Conservation (phyloP, 768 basidiomycete genomes). For the Stropharia rugosoannulata region DNA sequence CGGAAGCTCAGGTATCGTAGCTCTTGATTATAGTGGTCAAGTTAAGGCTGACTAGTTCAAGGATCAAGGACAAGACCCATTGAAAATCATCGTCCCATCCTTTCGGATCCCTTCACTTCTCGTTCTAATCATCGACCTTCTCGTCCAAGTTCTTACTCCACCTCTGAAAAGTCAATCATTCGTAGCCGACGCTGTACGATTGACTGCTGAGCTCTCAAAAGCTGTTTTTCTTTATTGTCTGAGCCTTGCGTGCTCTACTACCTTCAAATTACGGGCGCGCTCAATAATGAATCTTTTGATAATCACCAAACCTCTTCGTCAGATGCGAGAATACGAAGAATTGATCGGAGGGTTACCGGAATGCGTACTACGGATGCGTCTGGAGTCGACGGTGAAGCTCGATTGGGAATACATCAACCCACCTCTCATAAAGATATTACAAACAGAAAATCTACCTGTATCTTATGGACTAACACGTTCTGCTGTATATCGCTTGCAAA, state of each 20-base stretch:
- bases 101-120: constrained; percentile 47
- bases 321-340: constrained; percentile 27
- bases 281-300: constrained; percentile 40
- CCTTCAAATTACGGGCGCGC: constrained; percentile 18
- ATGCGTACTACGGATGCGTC: constrained; percentile 40
- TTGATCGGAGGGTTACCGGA: constrained; percentile 32
- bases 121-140: constrained; percentile 42
- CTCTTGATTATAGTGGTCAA: not conserved
- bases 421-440: constrained; percentile 22
- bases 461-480: constrained; percentile 31
- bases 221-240: constrained; percentile 35
- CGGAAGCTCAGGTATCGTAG: constrained; percentile 27
- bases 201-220: constrained; percentile 36
- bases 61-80: constrained; percentile 31
- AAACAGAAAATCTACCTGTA: constrained; percentile 19
- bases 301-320: constrained; percentile 27
- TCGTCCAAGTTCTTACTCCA: constrained; percentile 40
- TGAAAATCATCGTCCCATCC: constrained; percentile 35
- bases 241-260: constrained; percentile 13
- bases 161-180: constrained; percentile 47
- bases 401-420: constrained; percentile 37
- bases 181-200: constrained; percentile 45
- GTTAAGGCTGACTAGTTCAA: constrained; percentile 14
- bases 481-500: constrained; percentile 37
- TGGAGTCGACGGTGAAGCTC: constrained; percentile 40